Conservation (phyloP, 495 filamentous ascomycete species). For the Cercophora newfieldiana region DNA sequence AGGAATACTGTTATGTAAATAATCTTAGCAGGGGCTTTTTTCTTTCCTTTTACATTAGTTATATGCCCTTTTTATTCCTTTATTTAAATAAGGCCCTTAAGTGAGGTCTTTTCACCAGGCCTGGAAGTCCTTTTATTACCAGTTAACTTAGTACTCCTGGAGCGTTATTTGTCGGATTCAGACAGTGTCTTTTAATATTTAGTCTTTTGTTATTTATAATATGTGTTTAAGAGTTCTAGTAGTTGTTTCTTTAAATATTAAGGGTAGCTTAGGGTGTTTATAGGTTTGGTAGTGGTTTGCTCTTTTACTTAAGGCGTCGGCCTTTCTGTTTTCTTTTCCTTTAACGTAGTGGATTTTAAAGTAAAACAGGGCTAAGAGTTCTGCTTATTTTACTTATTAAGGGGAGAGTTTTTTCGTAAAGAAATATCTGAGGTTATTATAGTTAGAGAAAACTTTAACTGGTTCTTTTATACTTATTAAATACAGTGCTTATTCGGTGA, state of each 20-base stretch:
- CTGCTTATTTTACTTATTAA: not conserved
- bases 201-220: not conserved
- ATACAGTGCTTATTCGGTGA: constrained; percentile 8
- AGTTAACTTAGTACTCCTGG: not conserved
- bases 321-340: not conserved
- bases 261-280: not conserved
- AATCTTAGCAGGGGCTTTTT: too few species aligned
- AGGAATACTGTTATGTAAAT: too few species aligned
- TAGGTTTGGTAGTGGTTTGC: not conserved
- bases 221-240: not conserved
- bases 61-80: too few species aligned
- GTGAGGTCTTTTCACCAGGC: not conserved
- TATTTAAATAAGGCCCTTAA: too few species aligned
- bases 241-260: not conserved
- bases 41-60: too few species aligned
- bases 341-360: not conserved
- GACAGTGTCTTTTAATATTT: not conserved
- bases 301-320: not conserved
- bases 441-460: not conserved
- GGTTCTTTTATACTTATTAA: not conserved
- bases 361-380: not conserved
- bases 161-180: too few species aligned
- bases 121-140: not conserved
- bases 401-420: not conserved
- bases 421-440: not conserved